Base-by-base conservation (phyloP, 208 protist genomes). In the Balamuthia mandrillaris region DNA sequence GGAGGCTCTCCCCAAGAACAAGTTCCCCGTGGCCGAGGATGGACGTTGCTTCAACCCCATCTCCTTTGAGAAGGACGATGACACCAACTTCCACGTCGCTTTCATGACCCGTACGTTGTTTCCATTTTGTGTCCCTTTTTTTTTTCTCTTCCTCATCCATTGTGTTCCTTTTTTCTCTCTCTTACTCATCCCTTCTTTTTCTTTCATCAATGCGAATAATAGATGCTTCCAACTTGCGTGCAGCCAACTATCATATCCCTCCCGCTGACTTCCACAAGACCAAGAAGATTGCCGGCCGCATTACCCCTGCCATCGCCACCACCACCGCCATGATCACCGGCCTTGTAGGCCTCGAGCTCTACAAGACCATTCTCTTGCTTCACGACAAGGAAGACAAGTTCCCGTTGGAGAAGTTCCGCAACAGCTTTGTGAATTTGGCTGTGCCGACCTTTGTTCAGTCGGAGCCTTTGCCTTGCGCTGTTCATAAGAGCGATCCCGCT, bases 271-370 rank as follows among this genome's bases (percentile, higher is more conserved):
- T 81, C 37, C 78, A 90, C 65, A 89, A 92, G 68, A 93, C 86
- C 18, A 96, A 94, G 83, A 77, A 82, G 56, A 94, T 97, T 87
- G 94, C 96, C 0, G 96, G 96, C 42, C 94, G 96, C 83, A 99
- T 99, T 90, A 99, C 99, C 85, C 98, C 99, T 27, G 99, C 99
- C 10, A 99, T 99, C 92, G 97, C 99, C 56, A 99, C 99, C 16
- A 99, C 99, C 12, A 99, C 99, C 16, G 96, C 98, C 10, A 79
- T 99, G 31, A 97, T 99, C n/a, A 97, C 96, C 47, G 99, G 99
- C 4, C 93, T 99, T 3, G 97, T 99, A 1, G 92, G 91, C 75
- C 86, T 99, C 21, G 98, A 99, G 90, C 77, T 98, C 31, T 96
- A 97, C 86, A 99, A 99, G 49, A 54, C n/a, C n/a, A n/a, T n/a